Base-by-base conservation (phyloP, 2,329 filamentous ascomycete species). In the Botryotinia calthae region DNA sequence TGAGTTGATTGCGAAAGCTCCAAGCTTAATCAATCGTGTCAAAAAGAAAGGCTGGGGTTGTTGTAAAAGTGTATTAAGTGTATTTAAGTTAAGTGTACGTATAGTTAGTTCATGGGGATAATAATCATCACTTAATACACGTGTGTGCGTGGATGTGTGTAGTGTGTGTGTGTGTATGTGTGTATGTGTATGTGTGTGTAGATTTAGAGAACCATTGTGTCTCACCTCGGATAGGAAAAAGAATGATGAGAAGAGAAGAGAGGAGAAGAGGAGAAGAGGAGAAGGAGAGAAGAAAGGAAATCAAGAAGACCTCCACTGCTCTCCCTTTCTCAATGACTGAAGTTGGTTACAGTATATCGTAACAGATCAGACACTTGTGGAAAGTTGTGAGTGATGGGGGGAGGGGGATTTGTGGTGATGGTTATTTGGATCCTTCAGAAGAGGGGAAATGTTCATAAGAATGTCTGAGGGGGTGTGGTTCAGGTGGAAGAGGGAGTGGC, bases 201-300 rank as follows among this genome's bases (percentile, higher is more conserved):
- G 37, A 37, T 61, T 25, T 25, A 56, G 69, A 74, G 73, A 63
- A 54, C 25, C 18, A 67, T 44, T 72, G 64, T 76, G 76, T 79
- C 79, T 79, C 74, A 79, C 78, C 78, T 79, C 75, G 75, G 75
- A 76, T 72, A 31, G 75, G 63, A 77, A 73, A 74, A 74, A 74
- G 73, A 70, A 67, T 70, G 71, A 63, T 54, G 48, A 73, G 67
- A 63, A 40, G 28, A 44, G 58, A 31, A 68, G 48, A 25, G 46
- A 25, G n/a, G 22, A n/a, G 25, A n/a, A 54, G 2, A 16, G 12
- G 8, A 51, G 22, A n/a, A 25, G 46, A 25, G n/a, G 22, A n/a
- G 25, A n/a, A 54, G 2, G 8, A 51, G 22, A n/a, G 25, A n/a
- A 54, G 2, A 16, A n/a, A 16, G 16, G n/a, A 16, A 54, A 28